Evolutionary conservation across 768 basidiomycete species (phyloP).

Genomic region (Ephemerocybe angulata): DNA sequence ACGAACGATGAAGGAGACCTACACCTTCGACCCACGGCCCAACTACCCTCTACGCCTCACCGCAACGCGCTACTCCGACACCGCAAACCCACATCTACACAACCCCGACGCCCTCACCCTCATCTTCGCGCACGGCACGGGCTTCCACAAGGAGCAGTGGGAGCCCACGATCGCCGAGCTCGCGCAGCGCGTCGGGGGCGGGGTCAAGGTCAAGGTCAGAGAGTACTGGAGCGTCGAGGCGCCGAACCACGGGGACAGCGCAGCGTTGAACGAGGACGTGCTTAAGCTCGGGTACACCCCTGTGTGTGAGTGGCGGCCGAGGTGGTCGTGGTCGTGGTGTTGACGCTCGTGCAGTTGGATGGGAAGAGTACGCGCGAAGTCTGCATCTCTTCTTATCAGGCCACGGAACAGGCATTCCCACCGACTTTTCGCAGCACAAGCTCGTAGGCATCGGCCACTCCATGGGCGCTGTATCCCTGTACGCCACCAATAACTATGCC

Average conservation of each 20-base stretch:
- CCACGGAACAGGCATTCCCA: constrained; percentile 42
- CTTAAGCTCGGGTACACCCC: constrained; percentile 39
- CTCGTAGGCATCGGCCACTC: constrained; percentile 55
- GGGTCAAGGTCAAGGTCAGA: constrained; percentile 31
- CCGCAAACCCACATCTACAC: constrained; percentile 26
- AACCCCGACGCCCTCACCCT: constrained; percentile 43
- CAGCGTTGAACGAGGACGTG: constrained; percentile 41
- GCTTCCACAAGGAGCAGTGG: constrained; percentile 59
- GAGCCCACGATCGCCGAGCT: constrained; percentile 52
- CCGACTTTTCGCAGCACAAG: constrained; percentile 46
- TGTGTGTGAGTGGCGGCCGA: constrained; percentile 38
- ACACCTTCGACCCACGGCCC: constrained; percentile 52
- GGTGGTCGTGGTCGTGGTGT: neutral
- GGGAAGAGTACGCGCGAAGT: constrained; percentile 51
- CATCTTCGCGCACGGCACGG: constrained; percentile 50
- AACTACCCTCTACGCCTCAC: constrained; percentile 45
- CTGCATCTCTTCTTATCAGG: constrained; percentile 48
- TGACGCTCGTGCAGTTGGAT: constrained; percentile 33
- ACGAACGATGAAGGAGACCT: constrained; percentile 22
- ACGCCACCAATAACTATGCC: constrained; percentile 14
- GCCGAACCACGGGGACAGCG: constrained; percentile 55
- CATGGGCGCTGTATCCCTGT: constrained; percentile 49
- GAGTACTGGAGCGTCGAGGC: constrained; percentile 51
- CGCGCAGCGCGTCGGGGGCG: constrained; percentile 23
- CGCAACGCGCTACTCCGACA: constrained; percentile 48